Conservation (phyloP, 495 filamentous ascomycete genomes). For the Extremus antarcticus region DNA sequence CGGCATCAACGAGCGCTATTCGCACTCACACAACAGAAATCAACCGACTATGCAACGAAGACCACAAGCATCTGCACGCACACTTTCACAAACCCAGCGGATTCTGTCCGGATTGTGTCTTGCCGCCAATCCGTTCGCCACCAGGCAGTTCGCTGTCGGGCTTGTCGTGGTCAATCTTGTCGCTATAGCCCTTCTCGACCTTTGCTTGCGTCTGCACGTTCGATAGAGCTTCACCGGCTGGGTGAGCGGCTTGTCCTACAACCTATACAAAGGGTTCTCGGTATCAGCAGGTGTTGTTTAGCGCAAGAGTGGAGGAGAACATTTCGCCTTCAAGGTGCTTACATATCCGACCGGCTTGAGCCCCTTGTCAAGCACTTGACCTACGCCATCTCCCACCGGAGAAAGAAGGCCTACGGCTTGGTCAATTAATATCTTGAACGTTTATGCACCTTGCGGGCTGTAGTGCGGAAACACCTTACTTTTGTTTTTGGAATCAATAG, state of each 20-base stretch:
- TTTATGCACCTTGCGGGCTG: neutral
- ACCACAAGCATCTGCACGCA: neutral
- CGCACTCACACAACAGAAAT: too few species aligned
- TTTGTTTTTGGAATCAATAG: neutral
- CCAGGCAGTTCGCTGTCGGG: slow-evolving; percentile 4
- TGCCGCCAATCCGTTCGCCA: slow-evolving; percentile 16
- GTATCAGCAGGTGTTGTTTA: too few species aligned
- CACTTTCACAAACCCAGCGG: slow-evolving; percentile 1
- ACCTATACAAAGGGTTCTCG: neutral
- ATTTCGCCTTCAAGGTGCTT: neutral
- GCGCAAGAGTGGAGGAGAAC: too few species aligned
- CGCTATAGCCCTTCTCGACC: neutral
- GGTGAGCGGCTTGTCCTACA: neutral
- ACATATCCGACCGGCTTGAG: slow-evolving; percentile 14
- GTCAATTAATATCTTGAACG: neutral
- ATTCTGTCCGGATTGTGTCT: slow-evolving; percentile 15
- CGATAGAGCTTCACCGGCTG: slow-evolving; percentile 3
- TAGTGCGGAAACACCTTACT: neutral
- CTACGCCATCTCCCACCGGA: slow-evolving; percentile 12
- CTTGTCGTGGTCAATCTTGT: neutral
- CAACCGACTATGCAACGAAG: neutral
- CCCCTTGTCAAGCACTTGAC: slow-evolving; percentile 19
- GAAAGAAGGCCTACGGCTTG: slow-evolving; percentile 14
- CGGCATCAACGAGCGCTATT: too few species aligned
- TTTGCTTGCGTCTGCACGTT: slow-evolving; percentile 5